phyloP scores from a whole-genome alignment of 1,284 basidiomycete species.

The Cystobasidium pallidum region DNA sequence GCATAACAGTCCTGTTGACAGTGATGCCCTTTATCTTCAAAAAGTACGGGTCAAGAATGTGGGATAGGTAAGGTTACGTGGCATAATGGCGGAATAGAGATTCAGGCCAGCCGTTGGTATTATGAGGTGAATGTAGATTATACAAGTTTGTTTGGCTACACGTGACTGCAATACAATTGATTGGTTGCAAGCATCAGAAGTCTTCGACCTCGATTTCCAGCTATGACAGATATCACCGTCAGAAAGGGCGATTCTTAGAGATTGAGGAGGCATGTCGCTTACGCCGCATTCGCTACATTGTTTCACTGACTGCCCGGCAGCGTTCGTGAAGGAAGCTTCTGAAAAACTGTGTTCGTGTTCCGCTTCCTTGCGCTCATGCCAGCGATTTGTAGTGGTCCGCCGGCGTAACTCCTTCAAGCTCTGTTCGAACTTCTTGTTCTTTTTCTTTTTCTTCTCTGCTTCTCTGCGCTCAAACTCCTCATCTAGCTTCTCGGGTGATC shows the following conservation, averaged over 20 bases:
- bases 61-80: not conserved
- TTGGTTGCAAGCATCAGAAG: slow-evolving; percentile 9
- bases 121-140: not conserved
- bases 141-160: slow-evolving; percentile 19
- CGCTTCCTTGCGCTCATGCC: slow-evolving; percentile 81
- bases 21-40: slow-evolving; percentile 41
- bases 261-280: slow-evolving; percentile 1
- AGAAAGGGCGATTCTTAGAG: not conserved
- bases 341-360: slow-evolving; percentile 85
- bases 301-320: slow-evolving; percentile 65
- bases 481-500: slow-evolving; percentile 86
- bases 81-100: not conserved
- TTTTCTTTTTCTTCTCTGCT: slow-evolving; percentile 83
- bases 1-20: slow-evolving; percentile 36
- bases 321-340: slow-evolving; percentile 60
- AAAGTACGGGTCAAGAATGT: slow-evolving; percentile 15
- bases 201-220: slow-evolving; percentile 44
- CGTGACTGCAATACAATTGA: not conserved
- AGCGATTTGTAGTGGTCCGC: slow-evolving; percentile 83
- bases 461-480: slow-evolving; percentile 80
- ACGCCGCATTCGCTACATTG: slow-evolving; percentile 84
- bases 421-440: slow-evolving; percentile 90
- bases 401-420: slow-evolving; percentile 77
- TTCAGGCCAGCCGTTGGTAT: slow-evolving; percentile 2
- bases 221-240: not conserved